Base-by-base conservation (phyloP, 495 filamentous ascomycete species). In the Penicillium ochrochloron region DNA sequence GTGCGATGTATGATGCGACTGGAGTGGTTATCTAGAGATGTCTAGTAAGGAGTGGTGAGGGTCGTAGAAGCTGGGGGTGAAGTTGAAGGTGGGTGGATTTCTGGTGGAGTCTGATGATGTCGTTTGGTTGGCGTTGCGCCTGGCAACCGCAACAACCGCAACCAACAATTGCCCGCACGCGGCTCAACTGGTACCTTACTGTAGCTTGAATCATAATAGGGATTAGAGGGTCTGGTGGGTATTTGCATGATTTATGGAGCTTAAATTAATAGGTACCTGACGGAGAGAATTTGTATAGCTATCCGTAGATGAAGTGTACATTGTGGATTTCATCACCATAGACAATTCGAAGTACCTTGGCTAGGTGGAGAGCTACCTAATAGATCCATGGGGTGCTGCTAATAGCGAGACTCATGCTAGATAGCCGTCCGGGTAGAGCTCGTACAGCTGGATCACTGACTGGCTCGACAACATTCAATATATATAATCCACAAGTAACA, bases 61-160 rank as follows among this genome's bases (percentile, higher is more conserved):
- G n/a, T 52, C 17, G 46, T 8, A 5, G 29, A 35, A 35, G n/a
- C 52, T 53, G 48, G 25, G n/a, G 35, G 48, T 42, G 25, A 27
- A 41, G 53, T 25, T 19, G 10, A 29, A 58, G 14, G 55, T 59
- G 44, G 39, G 25, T 17, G 31, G 51, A 34, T 48, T 48, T 53
- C 25, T 51, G 34, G 44, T 64, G 62, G 62, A 63, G 41, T 8
- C 53, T 9, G 44, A 54, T 41, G 53, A 57, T 57, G 55, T 53
- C 42, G 41, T 27, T 37, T 37, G 48, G 62, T 54, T 46, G 23
- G 29, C 27, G 66, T 68, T 68, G 66, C 66, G 34, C 34, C 29
- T 44, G 25, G 66, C 51, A 54, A 54, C 51, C 50, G 50, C 29
- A 25, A 14, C 17, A 31, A 31, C 12, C 25, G 51, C 51, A 33